These are phyloP conservation scores for Solanum tacnaense DNA, from an alignment of 257 asterid genomes.

Conservation along the genomic window DNA sequence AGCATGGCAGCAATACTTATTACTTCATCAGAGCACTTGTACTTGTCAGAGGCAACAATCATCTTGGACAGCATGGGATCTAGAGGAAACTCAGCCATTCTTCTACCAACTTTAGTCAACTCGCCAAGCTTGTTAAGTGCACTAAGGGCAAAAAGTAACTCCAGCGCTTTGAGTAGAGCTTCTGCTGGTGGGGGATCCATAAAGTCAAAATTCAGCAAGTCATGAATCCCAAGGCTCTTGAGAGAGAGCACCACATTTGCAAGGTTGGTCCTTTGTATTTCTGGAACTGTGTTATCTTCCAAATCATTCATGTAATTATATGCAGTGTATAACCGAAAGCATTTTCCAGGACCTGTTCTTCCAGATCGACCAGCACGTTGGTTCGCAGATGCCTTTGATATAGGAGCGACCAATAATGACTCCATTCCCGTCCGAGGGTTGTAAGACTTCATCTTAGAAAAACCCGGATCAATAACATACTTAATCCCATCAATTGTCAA, in stretches of 20 bases:
- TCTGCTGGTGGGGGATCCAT: constrained; percentile 99
- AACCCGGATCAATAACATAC: constrained; percentile 93
- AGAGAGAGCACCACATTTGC: constrained; percentile 83
- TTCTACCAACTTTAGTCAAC: constrained; percentile 77
- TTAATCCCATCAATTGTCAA: constrained; percentile 94
- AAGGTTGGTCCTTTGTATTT: constrained; percentile 87
- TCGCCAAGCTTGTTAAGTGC: constrained; percentile 88
- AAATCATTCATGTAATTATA: constrained; percentile 61
- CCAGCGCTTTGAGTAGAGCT: constrained; percentile 86
- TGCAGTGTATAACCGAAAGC: constrained; percentile 80
- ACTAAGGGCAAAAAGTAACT: constrained; percentile 73
- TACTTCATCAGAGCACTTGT: constrained; percentile 73
- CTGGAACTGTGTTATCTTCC: constrained; percentile 91
- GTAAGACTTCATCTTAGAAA: constrained; percentile 83
- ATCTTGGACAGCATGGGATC: constrained; percentile 94
- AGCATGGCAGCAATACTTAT: constrained; percentile 92
- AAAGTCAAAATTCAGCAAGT: constrained; percentile 79
- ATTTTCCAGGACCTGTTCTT: constrained; percentile 91
- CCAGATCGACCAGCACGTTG: constrained; percentile 98
- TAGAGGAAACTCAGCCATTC: constrained; percentile 95
- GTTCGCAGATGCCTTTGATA: constrained; percentile 92
- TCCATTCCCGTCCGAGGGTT: constrained; percentile 96
- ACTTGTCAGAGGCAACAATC: constrained; percentile 89
- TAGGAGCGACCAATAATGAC: constrained; percentile 61
- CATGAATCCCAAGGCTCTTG: constrained; percentile 92